Evolutionary conservation across 257 asterid species (phyloP).

Genomic region (Buddleja alternifolia): DNA sequence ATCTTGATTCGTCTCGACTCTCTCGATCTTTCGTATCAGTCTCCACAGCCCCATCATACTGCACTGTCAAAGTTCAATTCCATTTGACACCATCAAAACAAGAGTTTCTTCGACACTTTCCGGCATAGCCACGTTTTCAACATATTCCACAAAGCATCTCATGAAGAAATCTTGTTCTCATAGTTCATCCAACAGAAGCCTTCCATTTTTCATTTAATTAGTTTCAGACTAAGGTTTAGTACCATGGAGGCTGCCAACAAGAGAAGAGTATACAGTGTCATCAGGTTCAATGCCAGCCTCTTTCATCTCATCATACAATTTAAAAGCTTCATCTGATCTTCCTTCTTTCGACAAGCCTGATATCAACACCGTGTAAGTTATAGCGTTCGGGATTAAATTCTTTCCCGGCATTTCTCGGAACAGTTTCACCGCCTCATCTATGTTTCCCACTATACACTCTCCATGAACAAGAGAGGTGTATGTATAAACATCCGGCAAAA

Average conservation of each 20-base stretch:
- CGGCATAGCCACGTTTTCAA: too few species aligned
- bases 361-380: conserved; percentile 68
- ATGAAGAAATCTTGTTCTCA: neutral
- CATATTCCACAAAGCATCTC: neutral
- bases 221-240: conserved; percentile 15
- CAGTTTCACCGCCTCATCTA: conserved; percentile 60
- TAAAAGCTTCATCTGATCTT: conserved; percentile 83
- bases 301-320: conserved; percentile 80
- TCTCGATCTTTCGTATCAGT: too few species aligned
- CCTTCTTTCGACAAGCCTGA: conserved; percentile 75
- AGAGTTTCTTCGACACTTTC: too few species aligned
- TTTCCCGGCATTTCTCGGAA: conserved; percentile 59
- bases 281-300: conserved; percentile 69
- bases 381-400: conserved; percentile 50
- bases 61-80: too few species aligned
- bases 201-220: too few species aligned
- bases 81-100: too few species aligned
- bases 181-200: neutral
- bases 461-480: conserved; percentile 78
- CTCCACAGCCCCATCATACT: too few species aligned
- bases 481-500: conserved; percentile 65
- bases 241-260: conserved; percentile 86
- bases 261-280: conserved; percentile 65
- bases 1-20: too few species aligned
- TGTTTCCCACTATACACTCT: conserved; percentile 61